Base-by-base conservation (phyloP, 2,329 filamentous ascomycete species). In the Cercospora janseana region DNA sequence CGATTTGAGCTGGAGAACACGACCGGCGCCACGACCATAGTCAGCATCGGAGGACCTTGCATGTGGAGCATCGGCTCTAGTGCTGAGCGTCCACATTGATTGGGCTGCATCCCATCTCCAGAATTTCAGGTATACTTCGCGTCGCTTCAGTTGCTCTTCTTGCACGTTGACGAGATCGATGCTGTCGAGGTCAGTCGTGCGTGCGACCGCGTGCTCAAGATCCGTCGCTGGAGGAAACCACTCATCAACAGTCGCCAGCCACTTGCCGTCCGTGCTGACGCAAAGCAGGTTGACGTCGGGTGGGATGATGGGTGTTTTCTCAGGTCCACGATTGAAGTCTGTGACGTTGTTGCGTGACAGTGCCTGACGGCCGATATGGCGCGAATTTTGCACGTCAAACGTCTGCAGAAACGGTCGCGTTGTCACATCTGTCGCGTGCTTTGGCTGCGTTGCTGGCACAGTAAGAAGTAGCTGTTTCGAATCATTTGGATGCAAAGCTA, bases 171-270 rank as follows among this genome's bases (percentile, higher is more conserved):
- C 62, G 41, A 71, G 63, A 34, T 72, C 69, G 4, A 50, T 49
- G 8, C 45, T 28, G 12, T 51, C 56, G 7, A 57, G 44, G 4
- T 40, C 49, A 23, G 48, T 31, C 4, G 51, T 56, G 23, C 51
- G 51, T 9, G 68, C 62, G 44, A 75, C 69, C 21, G 87, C 68
- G 49, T 78, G 78, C 29, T 80, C 77, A 10, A 87, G 70, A 63
- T 96, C 90, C 52, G 79, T 75, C 9, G 74, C 71, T 7, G 87
- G 82, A 1, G 90, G 90, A 44, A 79, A 78, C 93, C 93, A 98
- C 63, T 91, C 87, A 66, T 98, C 93, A 1, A 95, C 80, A 1
- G 89, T 96, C 4, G 87, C 91, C 50, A 98, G 79, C 91, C 92
- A 97, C 58, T 82, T 79, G 13, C 92, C 92, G 64, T 97, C 86